A percentile compares a stretch with the other conserved stretches of the same genome.
phyloP scores from a whole-genome alignment of 345 rosid genomes.

The Populus tremula region DNA sequence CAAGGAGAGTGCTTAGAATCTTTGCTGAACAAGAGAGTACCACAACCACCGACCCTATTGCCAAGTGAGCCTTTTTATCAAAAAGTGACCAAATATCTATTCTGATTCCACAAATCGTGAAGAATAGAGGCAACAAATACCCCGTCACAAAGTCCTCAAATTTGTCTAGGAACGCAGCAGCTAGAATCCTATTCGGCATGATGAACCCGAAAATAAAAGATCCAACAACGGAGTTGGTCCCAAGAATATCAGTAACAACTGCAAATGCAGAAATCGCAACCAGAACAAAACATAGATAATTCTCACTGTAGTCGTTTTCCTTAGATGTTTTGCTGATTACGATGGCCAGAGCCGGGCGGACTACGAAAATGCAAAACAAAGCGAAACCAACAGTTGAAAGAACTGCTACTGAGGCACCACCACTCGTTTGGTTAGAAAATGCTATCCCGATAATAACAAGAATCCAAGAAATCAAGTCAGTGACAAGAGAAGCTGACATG shows the following conservation, averaged over 20 bases:
- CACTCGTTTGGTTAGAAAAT: not conserved
- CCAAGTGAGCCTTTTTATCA: not conserved
- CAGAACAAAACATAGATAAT: constrained; percentile 13
- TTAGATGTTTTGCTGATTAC: constrained; percentile 8
- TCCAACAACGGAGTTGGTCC: constrained; percentile 40
- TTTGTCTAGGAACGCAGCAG: constrained; percentile 28
- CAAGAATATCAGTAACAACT: constrained; percentile 34
- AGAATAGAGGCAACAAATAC: constrained; percentile 42
- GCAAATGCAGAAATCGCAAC: constrained; percentile 33
- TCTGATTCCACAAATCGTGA: constrained; percentile 28
- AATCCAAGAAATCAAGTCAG: constrained; percentile 25
- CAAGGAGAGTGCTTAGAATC: not conserved
- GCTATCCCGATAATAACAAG: constrained; percentile 18
- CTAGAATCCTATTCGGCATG: constrained; percentile 40
- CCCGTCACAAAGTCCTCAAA: constrained; percentile 38
- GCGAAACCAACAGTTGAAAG: constrained; percentile 8
- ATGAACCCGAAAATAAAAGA: constrained; percentile 51
- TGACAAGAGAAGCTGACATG: constrained; percentile 8
- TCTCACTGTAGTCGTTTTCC: constrained; percentile 5
- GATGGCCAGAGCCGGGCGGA: constrained; percentile 20
- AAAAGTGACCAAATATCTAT: constrained; percentile 6
- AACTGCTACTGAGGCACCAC: not conserved
- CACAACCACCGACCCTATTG: not conserved
- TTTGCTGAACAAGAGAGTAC: not conserved
- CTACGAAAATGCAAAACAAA: constrained; percentile 9